These are phyloP conservation scores for Tilletia setariae DNA, from an alignment of 1,284 basidiomycete genomes.

Conservation along the genomic window DNA sequence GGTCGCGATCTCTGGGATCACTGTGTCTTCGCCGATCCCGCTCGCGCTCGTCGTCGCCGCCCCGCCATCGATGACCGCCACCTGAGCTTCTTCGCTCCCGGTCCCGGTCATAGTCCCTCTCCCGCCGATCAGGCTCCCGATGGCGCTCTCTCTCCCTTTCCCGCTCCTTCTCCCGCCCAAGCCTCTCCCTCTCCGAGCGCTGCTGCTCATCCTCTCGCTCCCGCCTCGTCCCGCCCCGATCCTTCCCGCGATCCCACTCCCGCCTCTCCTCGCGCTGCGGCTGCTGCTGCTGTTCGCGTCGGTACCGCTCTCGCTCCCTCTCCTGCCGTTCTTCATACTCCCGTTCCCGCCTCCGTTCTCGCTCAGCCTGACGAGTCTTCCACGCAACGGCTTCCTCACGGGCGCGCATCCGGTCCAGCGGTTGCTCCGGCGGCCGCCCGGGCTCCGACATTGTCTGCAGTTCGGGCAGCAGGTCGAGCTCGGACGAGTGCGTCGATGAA, in stretches of 20 bases:
- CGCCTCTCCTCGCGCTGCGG: background rate
- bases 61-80: background rate
- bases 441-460: background rate
- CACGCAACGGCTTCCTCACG: background rate
- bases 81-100: background rate
- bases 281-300: background rate
- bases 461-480: background rate
- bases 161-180: conserved; percentile 2
- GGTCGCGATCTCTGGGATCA: background rate
- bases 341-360: background rate
- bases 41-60: background rate
- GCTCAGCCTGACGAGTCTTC: background rate
- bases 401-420: background rate
- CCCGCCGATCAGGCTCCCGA: background rate
- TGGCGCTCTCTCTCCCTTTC: background rate
- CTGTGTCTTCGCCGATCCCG: background rate
- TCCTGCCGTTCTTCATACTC: background rate
- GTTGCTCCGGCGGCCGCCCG: background rate
- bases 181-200: too few species aligned
- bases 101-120: background rate
- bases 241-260: conserved; percentile 3
- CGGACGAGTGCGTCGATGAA: background rate
- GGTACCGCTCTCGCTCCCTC: background rate
- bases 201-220: too few species aligned
- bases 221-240: too few species aligned